Percentiles rank a stretch among this genome's conserved stretches.
Conservation (phyloP, 148 eudicot species). For the Vaccinium macrocarpon region DNA sequence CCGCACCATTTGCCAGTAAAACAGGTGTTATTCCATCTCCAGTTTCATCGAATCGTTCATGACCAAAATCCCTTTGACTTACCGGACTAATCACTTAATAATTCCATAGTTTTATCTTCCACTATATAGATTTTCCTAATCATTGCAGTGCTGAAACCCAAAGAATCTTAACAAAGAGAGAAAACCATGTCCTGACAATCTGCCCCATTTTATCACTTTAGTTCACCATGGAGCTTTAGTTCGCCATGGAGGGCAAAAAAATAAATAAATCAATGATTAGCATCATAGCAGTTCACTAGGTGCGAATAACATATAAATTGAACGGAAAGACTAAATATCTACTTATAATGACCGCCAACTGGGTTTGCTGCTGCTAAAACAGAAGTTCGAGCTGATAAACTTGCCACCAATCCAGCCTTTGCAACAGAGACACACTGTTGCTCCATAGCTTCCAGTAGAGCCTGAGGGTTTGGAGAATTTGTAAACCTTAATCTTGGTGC, state of each 20-base stretch:
- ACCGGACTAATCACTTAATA: background rate
- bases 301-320: background rate
- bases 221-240: background rate
- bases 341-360: conserved; percentile 94
- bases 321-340: conserved; percentile 10
- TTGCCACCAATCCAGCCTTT: conserved; percentile 97
- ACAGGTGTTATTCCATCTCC: background rate
- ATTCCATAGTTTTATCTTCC: background rate
- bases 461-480: conserved; percentile 31
- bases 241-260: background rate
- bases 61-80: background rate
- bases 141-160: background rate
- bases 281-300: background rate
- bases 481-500: conserved; percentile 2
- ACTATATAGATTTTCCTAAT: background rate
- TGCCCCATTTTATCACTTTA: background rate
- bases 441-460: conserved; percentile 99
- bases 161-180: background rate
- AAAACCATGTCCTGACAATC: background rate
- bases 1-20: background rate
- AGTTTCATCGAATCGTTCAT: background rate
- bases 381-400: conserved; percentile 95
- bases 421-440: conserved; percentile 99
- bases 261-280: background rate
- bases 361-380: conserved; percentile 99